Base-by-base conservation (phyloP, 2,329 filamentous ascomycete genomes). In the Amphichorda felina region DNA sequence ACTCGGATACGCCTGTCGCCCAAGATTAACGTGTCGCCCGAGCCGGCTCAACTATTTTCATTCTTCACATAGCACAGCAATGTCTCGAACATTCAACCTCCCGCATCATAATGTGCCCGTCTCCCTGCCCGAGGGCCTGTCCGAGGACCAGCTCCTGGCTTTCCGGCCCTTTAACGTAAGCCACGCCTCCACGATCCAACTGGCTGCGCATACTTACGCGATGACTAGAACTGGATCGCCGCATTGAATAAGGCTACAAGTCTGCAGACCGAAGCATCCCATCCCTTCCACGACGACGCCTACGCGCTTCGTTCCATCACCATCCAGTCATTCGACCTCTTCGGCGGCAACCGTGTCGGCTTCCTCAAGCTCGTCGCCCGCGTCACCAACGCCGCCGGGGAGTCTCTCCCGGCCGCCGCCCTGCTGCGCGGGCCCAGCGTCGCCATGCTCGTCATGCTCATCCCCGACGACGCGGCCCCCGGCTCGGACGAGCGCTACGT, bases 361-460 rank as follows among this genome's bases (percentile, higher is more conserved):
- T 79, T 79, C 48, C 46, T 78, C 16, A 78, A 77, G 42, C 50
- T 77, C 26, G 54, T 52, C 3, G 64, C 72, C 6, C 44, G 53
- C 2, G 57, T 78, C 2, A 51, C 55, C 39, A 77, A 73, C 44
- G 38, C 42, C 2, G 54, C 55, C 0, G 64, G 63, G 37, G 67
- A 73, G 42, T 50, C 45, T 1, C 59, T 79, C 1, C 71, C 74
- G 0, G 72, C 69, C 4, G 57, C 58, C 2, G 59, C 73, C 0
- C 70, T 79, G 40, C 59, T 79, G 2, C 66, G 75, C 26, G 75
- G 75, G 0, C 65, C 71, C n/a, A 70, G 65, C 46, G 73, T 79
- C 30, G 73, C 64, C 17, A 72, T 79, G 65, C 62, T 79, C 8
- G 61, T 75, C 19, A 62, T 73, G 46, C 60, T 74, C 7, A 44